Evolutionary conservation across 352 stramenopile species (phyloP).

Genomic region (Phytopythium vexans): DNA sequence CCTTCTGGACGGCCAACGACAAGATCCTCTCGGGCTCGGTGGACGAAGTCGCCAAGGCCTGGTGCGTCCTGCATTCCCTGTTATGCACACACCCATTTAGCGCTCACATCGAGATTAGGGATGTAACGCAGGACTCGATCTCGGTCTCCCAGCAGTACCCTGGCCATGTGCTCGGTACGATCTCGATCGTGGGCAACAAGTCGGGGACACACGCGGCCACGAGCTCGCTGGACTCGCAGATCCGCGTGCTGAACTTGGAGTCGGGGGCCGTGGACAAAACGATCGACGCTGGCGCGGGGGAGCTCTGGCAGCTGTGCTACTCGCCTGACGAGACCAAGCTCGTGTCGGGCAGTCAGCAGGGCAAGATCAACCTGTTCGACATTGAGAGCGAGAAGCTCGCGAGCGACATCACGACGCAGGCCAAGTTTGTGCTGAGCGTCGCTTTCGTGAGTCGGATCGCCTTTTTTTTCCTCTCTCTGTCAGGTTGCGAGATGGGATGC

Average conservation of each 20-base stretch:
- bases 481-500: not conserved
- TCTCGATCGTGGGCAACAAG: conserved; percentile 83
- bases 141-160: conserved; percentile 80
- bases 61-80: conserved; percentile 27
- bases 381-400: conserved; percentile 75
- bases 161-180: conserved; percentile 81
- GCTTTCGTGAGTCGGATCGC: conserved; percentile 47
- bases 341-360: conserved; percentile 77
- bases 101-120: conserved; percentile 23
- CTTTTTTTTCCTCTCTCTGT: not conserved
- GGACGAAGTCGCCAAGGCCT: conserved; percentile 85
- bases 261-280: conserved; percentile 75
- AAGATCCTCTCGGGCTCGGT: conserved; percentile 87
- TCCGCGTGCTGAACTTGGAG: conserved; percentile 75
- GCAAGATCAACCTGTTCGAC: conserved; percentile 88
- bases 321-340: conserved; percentile 80
- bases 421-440: conserved; percentile 78
- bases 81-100: not conserved
- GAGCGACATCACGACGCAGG: conserved; percentile 64
- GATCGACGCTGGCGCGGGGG: conserved; percentile 80
- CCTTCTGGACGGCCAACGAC: conserved; percentile 85
- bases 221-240: conserved; percentile 82
- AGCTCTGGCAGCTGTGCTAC: conserved; percentile 88
- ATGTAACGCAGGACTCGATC: conserved; percentile 64
- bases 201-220: conserved; percentile 69